These are phyloP conservation scores for Aspergillus nanangensis DNA, from an alignment of 495 filamentous ascomycete genomes.

Conservation along the genomic window DNA sequence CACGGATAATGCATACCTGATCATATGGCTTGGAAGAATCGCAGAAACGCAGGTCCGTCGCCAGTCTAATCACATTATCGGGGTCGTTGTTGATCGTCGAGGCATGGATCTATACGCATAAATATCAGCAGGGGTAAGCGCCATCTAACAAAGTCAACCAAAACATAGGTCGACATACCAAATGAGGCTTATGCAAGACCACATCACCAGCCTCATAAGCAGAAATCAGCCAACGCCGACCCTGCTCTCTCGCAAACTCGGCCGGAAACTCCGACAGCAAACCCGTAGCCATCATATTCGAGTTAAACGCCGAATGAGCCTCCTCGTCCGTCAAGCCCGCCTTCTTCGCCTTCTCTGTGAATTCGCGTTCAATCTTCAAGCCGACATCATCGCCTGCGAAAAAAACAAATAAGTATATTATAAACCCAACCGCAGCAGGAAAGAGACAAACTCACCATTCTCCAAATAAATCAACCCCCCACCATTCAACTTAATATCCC, in stretches of 20 bases:
- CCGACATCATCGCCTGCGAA: conserved; percentile 38
- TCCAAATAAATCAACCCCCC: conserved; percentile 63
- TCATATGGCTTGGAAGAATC: conserved; percentile 48
- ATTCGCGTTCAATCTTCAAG: conserved; percentile 45
- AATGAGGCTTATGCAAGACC: conserved; percentile 54
- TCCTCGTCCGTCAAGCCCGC: conserved; percentile 48
- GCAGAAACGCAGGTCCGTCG: conserved; percentile 53
- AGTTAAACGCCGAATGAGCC: conserved; percentile 49
- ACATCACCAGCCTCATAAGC: conserved; percentile 59
- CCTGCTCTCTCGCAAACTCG: conserved; percentile 36
- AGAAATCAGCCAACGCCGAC: conserved; percentile 49
- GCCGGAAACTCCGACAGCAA: conserved; percentile 41
- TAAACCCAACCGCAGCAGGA: background rate
- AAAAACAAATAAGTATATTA: background rate
- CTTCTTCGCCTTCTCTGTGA: conserved; percentile 37
- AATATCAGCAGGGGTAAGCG: background rate
- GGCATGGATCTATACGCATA: conserved; percentile 47
- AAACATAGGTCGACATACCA: conserved; percentile 27
- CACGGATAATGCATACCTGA: conserved; percentile 19
- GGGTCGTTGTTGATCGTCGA: conserved; percentile 52
- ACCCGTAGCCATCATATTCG: conserved; percentile 52
- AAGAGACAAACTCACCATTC: conserved; percentile 25
- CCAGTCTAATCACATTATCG: conserved; percentile 51
- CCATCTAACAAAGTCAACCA: background rate
- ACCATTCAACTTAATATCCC: conserved; percentile 51